These are phyloP conservation scores for Coemansia sp. DNA, from an alignment of 192 early-diverging fungal genomes.

Conservation along the genomic window DNA sequence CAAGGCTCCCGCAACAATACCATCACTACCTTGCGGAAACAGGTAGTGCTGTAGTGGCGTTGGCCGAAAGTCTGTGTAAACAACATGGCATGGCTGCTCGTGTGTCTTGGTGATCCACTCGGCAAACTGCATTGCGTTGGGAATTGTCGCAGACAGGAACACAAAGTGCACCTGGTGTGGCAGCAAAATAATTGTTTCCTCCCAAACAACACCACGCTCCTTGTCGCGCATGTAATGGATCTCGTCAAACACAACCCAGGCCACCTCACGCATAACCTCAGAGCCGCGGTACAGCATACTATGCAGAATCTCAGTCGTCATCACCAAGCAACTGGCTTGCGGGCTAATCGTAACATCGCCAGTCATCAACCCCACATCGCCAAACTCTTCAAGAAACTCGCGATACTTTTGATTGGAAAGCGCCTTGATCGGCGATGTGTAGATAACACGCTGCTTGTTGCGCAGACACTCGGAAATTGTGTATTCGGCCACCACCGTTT, in stretches of 20 bases:
- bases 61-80: conserved; percentile 96
- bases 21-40: conserved; percentile 87
- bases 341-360: conserved; percentile 98
- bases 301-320: conserved; percentile 98
- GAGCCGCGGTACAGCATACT: conserved; percentile 97
- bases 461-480: conserved; percentile 88
- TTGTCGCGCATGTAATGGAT: conserved; percentile 98
- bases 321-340: conserved; percentile 87
- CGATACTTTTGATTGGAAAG: conserved; percentile 98
- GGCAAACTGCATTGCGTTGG: conserved; percentile 98
- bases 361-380: conserved; percentile 98
- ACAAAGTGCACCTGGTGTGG: conserved; percentile 91
- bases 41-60: conserved; percentile 97
- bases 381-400: conserved; percentile 93
- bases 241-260: conserved; percentile 98
- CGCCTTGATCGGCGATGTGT: conserved; percentile 97
- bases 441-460: conserved; percentile 92
- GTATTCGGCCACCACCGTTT: conserved; percentile 99
- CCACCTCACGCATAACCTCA: conserved; percentile 94
- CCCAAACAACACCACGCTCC: conserved; percentile 98
- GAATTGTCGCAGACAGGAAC: conserved; percentile 97
- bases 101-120: conserved; percentile 97
- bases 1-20: too few species aligned
- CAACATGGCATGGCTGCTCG: conserved; percentile 96
- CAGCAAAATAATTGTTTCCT: conserved; percentile 95